Evolutionary conservation across 805 yeast genomes (phyloP).

Genomic region (Kluyveromyces wickerhamii): DNA sequence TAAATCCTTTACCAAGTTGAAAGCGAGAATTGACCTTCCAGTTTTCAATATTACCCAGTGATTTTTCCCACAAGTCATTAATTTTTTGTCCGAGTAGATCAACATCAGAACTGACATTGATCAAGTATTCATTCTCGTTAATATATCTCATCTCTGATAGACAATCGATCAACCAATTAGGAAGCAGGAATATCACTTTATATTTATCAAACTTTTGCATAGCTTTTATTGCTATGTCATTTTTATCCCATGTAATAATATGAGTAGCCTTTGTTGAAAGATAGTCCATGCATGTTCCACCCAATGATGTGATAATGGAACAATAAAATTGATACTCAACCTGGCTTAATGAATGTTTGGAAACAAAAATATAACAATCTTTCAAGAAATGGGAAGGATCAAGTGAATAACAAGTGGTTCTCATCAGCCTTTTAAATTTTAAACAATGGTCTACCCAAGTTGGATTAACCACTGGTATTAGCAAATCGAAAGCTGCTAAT

Average conservation of each 20-base stretch:
- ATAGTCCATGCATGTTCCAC: constrained; percentile 60
- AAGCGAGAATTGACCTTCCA: background rate
- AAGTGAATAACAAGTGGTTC: constrained; percentile 47
- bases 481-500: constrained; percentile 21
- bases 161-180: constrained; percentile 76
- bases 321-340: constrained; percentile 62
- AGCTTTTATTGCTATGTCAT: constrained; percentile 54
- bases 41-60: background rate
- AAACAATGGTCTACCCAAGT: constrained; percentile 22
- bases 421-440: constrained; percentile 14
- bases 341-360: constrained; percentile 50
- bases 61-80: constrained; percentile 3
- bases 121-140: constrained; percentile 45
- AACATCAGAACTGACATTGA: constrained; percentile 27
- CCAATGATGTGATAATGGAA: constrained; percentile 50
- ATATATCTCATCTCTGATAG: constrained; percentile 43
- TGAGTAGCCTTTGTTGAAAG: constrained; percentile 74
- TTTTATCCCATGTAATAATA: constrained; percentile 50
- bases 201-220: constrained; percentile 32
- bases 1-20: background rate
- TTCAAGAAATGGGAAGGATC: constrained; percentile 60
- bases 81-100: constrained; percentile 7
- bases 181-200: constrained; percentile 54
- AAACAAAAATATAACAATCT: constrained; percentile 51
- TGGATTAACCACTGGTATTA: constrained; percentile 26